Conservation (phyloP, 164 flowering plant genomes). For the Nelumbo lutea region DNA sequence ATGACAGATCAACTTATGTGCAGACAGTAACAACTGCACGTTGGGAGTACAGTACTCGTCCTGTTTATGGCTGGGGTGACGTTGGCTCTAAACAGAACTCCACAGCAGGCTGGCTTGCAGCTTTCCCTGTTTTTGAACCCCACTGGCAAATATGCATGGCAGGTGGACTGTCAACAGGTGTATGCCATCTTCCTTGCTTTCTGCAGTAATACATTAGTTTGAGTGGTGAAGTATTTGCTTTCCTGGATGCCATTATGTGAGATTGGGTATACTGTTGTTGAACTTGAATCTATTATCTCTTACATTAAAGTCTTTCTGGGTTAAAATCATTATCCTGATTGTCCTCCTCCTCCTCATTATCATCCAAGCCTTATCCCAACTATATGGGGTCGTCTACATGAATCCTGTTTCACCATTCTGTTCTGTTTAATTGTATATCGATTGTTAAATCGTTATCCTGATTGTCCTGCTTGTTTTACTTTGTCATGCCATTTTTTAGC, state of each 20-base stretch:
- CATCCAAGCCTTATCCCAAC: too few relatives aligned
- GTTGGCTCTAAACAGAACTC: constrained; percentile 76
- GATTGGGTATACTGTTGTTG: not conserved
- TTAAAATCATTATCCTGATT: not conserved
- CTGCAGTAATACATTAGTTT: not conserved
- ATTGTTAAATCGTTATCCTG: too few relatives aligned
- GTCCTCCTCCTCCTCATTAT: too few relatives aligned
- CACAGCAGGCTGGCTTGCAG: constrained; percentile 98
- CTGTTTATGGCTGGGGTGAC: constrained; percentile 93
- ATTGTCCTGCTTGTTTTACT: not conserved
- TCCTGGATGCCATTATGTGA: not conserved
- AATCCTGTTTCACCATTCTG: too few relatives aligned
- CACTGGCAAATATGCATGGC: constrained; percentile 99
- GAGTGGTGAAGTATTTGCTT: constrained; percentile 1
- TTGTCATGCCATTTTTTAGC: not conserved
- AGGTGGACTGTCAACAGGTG: constrained; percentile 91
- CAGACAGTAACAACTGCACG: constrained; percentile 75
- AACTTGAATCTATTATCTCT: not conserved
- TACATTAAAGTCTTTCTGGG: not conserved
- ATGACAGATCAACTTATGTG: constrained; percentile 44
- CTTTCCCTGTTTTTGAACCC: constrained; percentile 96
- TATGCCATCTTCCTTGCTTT: constrained; percentile 1
- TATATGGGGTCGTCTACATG: too few relatives aligned
- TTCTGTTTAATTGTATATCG: too few relatives aligned
- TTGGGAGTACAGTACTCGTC: constrained; percentile 91